Evolutionary conservation across 805 yeast species (phyloP), one percentile per base, ranked within the genome.

Genomic region (Saccharomyces paradoxus): DNA sequence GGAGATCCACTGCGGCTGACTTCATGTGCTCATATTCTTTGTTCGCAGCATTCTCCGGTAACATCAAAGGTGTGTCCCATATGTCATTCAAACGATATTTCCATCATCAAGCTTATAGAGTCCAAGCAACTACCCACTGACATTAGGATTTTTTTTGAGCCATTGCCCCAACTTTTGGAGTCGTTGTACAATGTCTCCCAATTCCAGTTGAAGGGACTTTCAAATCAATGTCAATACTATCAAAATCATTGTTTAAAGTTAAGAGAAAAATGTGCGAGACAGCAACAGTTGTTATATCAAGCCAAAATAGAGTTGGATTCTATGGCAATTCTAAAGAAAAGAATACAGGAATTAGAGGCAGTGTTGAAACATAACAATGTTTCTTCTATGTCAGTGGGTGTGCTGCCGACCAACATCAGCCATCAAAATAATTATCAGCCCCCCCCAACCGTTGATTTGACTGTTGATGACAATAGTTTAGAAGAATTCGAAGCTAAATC

Each of bases 11-110:
- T 73, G 24, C 60, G 59, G 46, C 53, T 73, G 49, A 72, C 74
- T 0, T 71, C 75, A 2, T 73, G 77, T 61, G 76, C 75, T 3
- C 76, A 73, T 56, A 62, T 68, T 1, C 56, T 73, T 22, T 73
- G 77, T 49, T 59, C 63, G 2, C 63, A 64, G 13, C 75, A 73
- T 57, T 49, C 61, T 44, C 47, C 48, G 28, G 13, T 47, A 1
- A 37, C 44, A 2, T 44, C 37, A 5, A 55, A 51, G n/a, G 26
- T 41, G 1, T 64, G 69, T 41, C 57, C 65, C 4, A 46, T 61
- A 27, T 66, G 69, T 46, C 41, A 56, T 13, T 59, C 60, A 2
- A 44, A 32, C 17, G 64, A 63, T 52, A 58, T 63, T 7, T 60
- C 68, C 6, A 53, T 60, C 10, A 58, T 66, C 5, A 56, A 55